Evolutionary conservation across 1,139 yeast genomes (phyloP).

Genomic region (Suhomyces panamericanus): DNA sequence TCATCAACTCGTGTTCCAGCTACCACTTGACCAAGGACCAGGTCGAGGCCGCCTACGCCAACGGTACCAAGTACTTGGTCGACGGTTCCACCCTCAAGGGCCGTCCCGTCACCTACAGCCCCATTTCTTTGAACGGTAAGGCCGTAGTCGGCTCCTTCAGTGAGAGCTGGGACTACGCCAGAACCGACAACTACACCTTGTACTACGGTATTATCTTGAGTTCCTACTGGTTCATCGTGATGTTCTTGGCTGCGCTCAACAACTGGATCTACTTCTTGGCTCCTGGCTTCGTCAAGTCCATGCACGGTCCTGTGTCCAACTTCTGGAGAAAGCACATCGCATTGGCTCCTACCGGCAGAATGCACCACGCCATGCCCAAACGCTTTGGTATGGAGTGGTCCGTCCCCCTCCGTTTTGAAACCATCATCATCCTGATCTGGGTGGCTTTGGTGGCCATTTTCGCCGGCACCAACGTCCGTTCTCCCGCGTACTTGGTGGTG

Average conservation of each 20-base stretch:
- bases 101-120: constrained; percentile 30
- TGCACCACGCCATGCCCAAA: constrained; percentile 41
- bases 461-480: constrained; percentile 39
- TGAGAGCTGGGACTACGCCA: constrained; percentile 41
- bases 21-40: constrained; percentile 30
- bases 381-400: constrained; percentile 29
- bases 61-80: constrained; percentile 38
- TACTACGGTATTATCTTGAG: constrained; percentile 51
- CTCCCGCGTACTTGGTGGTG: constrained; percentile 33
- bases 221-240: constrained; percentile 46
- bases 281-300: constrained; percentile 34
- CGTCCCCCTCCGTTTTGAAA: constrained; percentile 67
- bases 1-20: constrained; percentile 16
- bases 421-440: constrained; percentile 32
- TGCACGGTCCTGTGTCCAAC: constrained; percentile 35
- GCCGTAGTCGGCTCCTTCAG: constrained; percentile 32
- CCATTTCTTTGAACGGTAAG: constrained; percentile 26
- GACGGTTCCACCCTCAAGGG: constrained; percentile 24
- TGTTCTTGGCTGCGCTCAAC: constrained; percentile 45
- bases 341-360: constrained; percentile 49
- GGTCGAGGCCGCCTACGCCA: constrained; percentile 32
- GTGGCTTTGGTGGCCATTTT: constrained; percentile 49
- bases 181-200: constrained; percentile 45
- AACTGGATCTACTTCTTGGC: constrained; percentile 33
- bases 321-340: constrained; percentile 42